Evolutionary conservation across 768 basidiomycete species (phyloP), one percentile per base, ranked within the genome.

Genomic region (Leccinellum rugosiceps): DNA sequence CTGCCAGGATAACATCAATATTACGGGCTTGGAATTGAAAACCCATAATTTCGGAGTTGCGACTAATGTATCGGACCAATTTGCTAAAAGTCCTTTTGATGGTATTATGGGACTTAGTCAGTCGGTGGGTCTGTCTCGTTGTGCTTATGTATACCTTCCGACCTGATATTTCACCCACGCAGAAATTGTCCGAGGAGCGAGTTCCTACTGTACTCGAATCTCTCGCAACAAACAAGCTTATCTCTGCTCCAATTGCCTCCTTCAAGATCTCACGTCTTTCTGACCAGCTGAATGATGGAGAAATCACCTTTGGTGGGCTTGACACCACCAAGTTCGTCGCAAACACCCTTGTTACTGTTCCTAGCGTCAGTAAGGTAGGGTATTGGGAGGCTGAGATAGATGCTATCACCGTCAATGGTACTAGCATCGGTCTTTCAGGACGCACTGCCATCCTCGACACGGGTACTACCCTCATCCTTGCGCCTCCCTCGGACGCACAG

Each of bases 321-420:
- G 89, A 94, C 72, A 13, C 74, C 9, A 76, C 80, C 59, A 91
- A 92, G 72, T 90, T 91, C 68, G 79, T 85, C 62, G 55, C 77
- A 6, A 58, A 64, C 17, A 85, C 88, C 3, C 76, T 90, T 35
- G 77, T 81, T 44, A 83, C 81, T 1, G 55, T 92, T 51, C 63
- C 71, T 53, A 92, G 90, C 63, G 82, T 89, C 68, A 90, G 82
- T 71, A 47, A 59, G 6, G 59, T 77, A 25, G 90, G 91, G 38
- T 94, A 93, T 77, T 94, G 92, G 93, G 88, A 92, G 76, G 86
- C 77, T 15, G 74, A 73, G 8, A 69, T 94, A 69, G 81, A 82
- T 58, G 76, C 76, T 14, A 75, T 87, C 52, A 77, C 80, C 23
- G 82, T 87, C 59, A 76, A 88, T 65, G 87, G 85, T 23, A 59